phyloP scores from a whole-genome alignment of 2,329 filamentous ascomycete genomes.

The Rachicladosporium sp. region DNA sequence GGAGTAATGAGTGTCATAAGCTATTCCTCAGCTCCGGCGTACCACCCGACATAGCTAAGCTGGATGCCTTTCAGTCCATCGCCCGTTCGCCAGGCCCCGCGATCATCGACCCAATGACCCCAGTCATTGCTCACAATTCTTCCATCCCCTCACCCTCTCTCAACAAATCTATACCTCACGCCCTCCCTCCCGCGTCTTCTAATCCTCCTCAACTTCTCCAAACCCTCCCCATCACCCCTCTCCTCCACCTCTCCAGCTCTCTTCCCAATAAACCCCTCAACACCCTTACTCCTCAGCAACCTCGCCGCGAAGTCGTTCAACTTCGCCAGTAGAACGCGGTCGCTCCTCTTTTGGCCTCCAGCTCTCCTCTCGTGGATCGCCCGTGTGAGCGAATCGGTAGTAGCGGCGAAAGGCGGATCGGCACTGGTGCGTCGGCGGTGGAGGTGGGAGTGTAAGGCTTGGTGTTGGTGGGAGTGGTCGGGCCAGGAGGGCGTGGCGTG shows the following conservation, averaged over 20 bases:
- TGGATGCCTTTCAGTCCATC: too few species aligned
- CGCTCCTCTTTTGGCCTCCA: not conserved
- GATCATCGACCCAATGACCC: too few species aligned
- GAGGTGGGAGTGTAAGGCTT: not conserved
- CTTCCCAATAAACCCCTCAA: conserved; percentile 4
- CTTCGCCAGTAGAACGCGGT: not conserved
- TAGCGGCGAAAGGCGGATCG: not conserved
- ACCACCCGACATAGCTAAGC: too few species aligned
- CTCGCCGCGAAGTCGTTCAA: conserved; percentile 9
- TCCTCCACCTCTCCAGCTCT: conserved; percentile 5
- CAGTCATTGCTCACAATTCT: too few species aligned
- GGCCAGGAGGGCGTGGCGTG: conserved; percentile 13
- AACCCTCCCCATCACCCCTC: conserved; percentile 4
- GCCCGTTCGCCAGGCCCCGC: too few species aligned
- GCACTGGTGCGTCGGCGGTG: not conserved
- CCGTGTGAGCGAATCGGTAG: conserved; percentile 2
- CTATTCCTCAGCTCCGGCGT: too few species aligned
- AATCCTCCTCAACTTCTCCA: too few species aligned
- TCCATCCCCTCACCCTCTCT: too few species aligned
- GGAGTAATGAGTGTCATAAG: too few species aligned
- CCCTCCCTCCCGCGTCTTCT: not conserved
- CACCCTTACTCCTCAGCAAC: conserved; percentile 8
- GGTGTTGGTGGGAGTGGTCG: not conserved
- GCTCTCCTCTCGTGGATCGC: conserved; percentile 8
- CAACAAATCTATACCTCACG: too few species aligned